Evolutionary conservation across 495 filamentous ascomycete species (phyloP), one percentile per base, ranked within the genome.

Genomic region (Penicillium diatomitis): DNA sequence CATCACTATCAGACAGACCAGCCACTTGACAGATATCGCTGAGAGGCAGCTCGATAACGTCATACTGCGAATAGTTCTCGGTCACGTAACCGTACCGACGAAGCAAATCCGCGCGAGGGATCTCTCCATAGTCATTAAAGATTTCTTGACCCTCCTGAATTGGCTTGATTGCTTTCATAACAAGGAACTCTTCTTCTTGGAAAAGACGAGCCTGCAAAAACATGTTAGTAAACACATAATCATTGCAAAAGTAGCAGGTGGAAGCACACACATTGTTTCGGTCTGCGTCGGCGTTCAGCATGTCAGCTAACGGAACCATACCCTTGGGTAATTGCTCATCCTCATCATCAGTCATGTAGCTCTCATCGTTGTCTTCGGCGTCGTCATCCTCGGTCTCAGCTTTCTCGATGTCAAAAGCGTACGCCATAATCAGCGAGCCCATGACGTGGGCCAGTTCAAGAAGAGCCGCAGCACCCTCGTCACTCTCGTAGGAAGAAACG

Each of bases 221-320:
- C 57, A 33, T 35, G 30, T 59, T 32, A 55, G 49, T 10, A 55
- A 48, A 32, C 32, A 31, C 2, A 4, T 6, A 4, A 10, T 20
- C 20, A 6, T 10, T 46, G 47, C 6, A 4, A 32, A 31, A 44
- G 31, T 9, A 47, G 41, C 39, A 20, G 9, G 38, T 32, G 32
- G 27, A 5, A 37, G 29, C 5, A 32, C 77, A 55, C 44, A 82
- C 82, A 57, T 87, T 87, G 49, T 95, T 94, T 45, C 82, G 81
- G 54, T 87, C 82, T 3, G 86, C 88, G 61, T 97, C 87, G 1
- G 91, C 90, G 59, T 97, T 97, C 8, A 96, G 77, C 53, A 95
- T 81, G 63, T 97, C 91, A 3, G 91, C 91, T 63, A 97, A 72
- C 10, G 90, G 90, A 7, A 97, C 84, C 88, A 97, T 91, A 39